phyloP scores from a whole-genome alignment of 352 stramenopile genomes.

The Lagenidium giganteum region DNA sequence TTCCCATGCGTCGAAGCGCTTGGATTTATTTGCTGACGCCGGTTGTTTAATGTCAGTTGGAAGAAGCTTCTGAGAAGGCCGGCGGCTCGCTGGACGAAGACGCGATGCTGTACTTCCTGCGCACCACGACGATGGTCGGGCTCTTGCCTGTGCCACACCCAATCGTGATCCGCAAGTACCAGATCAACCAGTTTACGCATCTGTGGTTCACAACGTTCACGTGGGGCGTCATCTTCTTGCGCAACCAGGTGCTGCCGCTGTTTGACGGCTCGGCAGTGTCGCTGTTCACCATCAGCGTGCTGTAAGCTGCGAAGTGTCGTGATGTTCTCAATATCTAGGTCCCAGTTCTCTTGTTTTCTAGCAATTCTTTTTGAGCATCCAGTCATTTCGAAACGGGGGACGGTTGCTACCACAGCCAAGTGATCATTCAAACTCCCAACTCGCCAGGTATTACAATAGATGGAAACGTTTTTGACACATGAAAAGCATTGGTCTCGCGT shows the following conservation, averaged over 20 bases:
- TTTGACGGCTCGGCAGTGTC: conserved; percentile 96
- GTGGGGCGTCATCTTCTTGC: conserved; percentile 98
- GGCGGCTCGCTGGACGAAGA: conserved; percentile 92
- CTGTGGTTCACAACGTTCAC: conserved; percentile 99
- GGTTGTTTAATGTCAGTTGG: conserved; percentile 30
- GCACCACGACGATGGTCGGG: conserved; percentile 98
- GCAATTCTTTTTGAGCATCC: too few relatives aligned
- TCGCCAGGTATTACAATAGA: too few relatives aligned
- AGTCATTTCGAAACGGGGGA: too few relatives aligned
- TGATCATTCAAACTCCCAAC: too few relatives aligned
- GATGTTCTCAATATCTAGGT: conserved; percentile 6
- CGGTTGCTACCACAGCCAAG: too few relatives aligned
- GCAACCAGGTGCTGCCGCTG: conserved; percentile 95
- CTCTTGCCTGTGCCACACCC: conserved; percentile 95
- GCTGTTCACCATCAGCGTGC: conserved; percentile 91
- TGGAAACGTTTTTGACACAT: too few relatives aligned
- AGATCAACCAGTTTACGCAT: conserved; percentile 98
- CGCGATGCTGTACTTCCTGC: conserved; percentile 95
- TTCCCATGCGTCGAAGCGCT: too few relatives aligned
- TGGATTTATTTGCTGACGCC: too few relatives aligned
- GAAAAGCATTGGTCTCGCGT: too few relatives aligned
- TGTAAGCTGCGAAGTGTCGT: too few relatives aligned
- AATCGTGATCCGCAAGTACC: conserved; percentile 99
- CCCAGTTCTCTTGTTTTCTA: background rate
- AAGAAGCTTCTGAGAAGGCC: conserved; percentile 68